Base-by-base conservation (phyloP, 345 rosid genomes). In the Citrus reticulata region DNA sequence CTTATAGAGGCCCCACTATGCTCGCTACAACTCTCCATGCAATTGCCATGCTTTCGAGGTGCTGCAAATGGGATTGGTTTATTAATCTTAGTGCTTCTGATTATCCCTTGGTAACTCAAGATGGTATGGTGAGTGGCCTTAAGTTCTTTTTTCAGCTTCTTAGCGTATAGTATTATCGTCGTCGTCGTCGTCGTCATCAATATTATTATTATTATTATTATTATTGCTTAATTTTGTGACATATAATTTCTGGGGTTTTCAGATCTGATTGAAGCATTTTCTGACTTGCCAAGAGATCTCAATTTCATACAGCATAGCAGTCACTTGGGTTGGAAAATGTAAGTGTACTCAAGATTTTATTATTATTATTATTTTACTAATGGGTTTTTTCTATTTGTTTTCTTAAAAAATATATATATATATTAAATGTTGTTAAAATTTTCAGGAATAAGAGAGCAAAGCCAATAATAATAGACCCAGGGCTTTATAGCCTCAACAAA, bases 1-100 rank as follows among this genome's bases (percentile, higher is more conserved):
- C 96, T 59, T 95, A 95, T 14, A 90, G 99, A 83, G 99, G 98
- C 14, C 97, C 97, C 1, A 92, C 98, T 20, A 95, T 95, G 99
- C 92, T 95, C 0, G 89, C 90, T 29, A 89, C 97, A 6, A 95
- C 99, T 20, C 93, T 95, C 8, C 97, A 93, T 80, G 95, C 92
- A 27, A 90, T 93, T 90, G 88, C 98, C 10, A 87, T 92, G 83
- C 85, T 95, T 20, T 32, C 89, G 82, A 90, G 92, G 75, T 88
- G 90, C 81, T 88, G 93, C 87, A 84, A 87, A 73, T 93, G 99
- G 98, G 97, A 95, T 76, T 95, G 99, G 98, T 93, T 95, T 42
- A 92, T 95, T 22, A 95, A 95, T 83, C 97, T 95, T n/a, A 95
- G 97, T 85, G 96, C 99, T 80, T 95, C 98, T 80, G 98, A 95